A percentile compares a stretch with the other conserved stretches of the same genome.
phyloP scores from a whole-genome alignment of 73 alveolate genomes.

The Paramecium sexaurelia region DNA sequence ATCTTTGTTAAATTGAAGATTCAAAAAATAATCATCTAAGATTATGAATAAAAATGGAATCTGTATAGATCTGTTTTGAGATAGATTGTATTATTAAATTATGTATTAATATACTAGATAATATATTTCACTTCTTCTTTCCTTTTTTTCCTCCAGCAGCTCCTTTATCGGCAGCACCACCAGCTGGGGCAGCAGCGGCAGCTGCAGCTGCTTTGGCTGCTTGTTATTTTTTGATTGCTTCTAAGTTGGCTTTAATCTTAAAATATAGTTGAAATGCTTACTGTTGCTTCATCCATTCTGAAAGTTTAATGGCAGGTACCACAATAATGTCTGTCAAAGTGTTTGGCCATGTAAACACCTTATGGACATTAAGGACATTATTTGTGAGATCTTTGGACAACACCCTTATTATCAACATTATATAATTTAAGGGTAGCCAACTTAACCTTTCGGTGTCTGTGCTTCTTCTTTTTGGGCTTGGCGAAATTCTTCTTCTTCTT shows the following conservation, averaged over 20 bases:
- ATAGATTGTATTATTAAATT: background rate
- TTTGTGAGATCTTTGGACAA: slow-evolving; percentile 83
- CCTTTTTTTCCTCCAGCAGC: slow-evolving; percentile 47
- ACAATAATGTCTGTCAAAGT: slow-evolving; percentile 93
- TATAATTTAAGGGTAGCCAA: slow-evolving; percentile 86
- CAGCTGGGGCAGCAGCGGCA: slow-evolving; percentile 51
- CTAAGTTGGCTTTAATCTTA: slow-evolving; percentile 64
- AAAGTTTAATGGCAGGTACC: slow-evolving; percentile 84
- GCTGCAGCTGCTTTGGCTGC: slow-evolving; percentile 61
- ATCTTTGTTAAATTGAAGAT: too few species aligned
- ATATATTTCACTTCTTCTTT: slow-evolving; percentile 62
- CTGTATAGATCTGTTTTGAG: too few species aligned
- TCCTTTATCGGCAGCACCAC: slow-evolving; percentile 65
- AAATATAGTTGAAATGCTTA: background rate
- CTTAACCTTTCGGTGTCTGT: slow-evolving; percentile 75
- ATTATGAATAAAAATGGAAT: too few species aligned
- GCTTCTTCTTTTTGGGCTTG: slow-evolving; percentile 68
- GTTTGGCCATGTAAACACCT: slow-evolving; percentile 95
- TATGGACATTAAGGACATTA: slow-evolving; percentile 90
- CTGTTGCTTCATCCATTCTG: slow-evolving; percentile 69
- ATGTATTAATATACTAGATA: background rate
- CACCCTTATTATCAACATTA: slow-evolving; percentile 83
- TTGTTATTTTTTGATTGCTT: slow-evolving; percentile 54
- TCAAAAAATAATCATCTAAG: too few species aligned
- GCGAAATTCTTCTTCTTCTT: slow-evolving; percentile 68